Evolutionary conservation across 192 early-diverging fungal genomes (phyloP).

Genomic region (Podila verticillata): DNA sequence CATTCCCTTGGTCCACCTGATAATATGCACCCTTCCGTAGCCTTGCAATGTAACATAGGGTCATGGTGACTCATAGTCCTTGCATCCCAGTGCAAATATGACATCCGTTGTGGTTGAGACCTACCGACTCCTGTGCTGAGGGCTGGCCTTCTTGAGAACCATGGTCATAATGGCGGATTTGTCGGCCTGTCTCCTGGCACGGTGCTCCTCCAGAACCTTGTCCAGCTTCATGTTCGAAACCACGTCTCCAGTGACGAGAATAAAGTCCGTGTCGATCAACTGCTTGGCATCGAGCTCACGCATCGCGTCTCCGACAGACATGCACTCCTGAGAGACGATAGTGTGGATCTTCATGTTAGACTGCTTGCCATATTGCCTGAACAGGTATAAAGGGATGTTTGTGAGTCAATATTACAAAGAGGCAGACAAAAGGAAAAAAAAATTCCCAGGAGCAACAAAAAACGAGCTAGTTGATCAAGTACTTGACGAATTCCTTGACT

Average conservation of each 20-base stretch:
- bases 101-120: neutral
- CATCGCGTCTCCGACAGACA: slow-evolving; percentile 91
- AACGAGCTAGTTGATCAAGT: slow-evolving; percentile 6
- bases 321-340: slow-evolving; percentile 76
- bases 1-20: slow-evolving; percentile 6
- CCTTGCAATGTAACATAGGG: neutral
- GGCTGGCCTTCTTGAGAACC: slow-evolving; percentile 79
- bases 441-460: neutral
- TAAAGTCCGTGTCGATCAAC: slow-evolving; percentile 88
- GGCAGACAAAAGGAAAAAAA: neutral
- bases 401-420: neutral
- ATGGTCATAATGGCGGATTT: slow-evolving; percentile 95
- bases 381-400: slow-evolving; percentile 1
- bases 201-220: slow-evolving; percentile 82
- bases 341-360: slow-evolving; percentile 76
- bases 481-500: slow-evolving; percentile 88
- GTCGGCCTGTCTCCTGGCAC: slow-evolving; percentile 75
- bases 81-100: neutral
- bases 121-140: slow-evolving; percentile 51
- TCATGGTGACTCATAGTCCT: neutral
- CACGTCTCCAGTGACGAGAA: slow-evolving; percentile 89
- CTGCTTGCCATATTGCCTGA: slow-evolving; percentile 75
- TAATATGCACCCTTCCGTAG: neutral
- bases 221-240: slow-evolving; percentile 90
- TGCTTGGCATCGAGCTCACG: slow-evolving; percentile 87